A percentile compares a stretch with the other conserved stretches of the same genome.
phyloP scores from a whole-genome alignment of 1,284 basidiomycete species.

The Earliella scabrosa region DNA sequence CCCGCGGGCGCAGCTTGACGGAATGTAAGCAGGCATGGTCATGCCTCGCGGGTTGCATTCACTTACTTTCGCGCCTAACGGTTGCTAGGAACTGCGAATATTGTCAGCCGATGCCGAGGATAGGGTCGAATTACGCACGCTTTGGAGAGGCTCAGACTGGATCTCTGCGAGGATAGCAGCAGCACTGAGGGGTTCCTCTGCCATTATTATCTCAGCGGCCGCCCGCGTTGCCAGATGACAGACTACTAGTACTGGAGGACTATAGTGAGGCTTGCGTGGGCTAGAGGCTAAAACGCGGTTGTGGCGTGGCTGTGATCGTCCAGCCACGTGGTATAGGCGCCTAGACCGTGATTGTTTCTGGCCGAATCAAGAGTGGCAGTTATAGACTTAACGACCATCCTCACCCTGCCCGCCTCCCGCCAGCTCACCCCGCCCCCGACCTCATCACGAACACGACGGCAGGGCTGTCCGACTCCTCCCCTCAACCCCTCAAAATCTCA shows the following conservation, averaged over 20 bases:
- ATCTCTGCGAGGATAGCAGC: constrained; percentile 29
- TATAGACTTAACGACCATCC: constrained; percentile 24
- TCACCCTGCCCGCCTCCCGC: constrained; percentile 4
- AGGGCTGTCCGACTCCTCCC: constrained; percentile 15
- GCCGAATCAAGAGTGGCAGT: constrained; percentile 19
- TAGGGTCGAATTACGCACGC: constrained; percentile 36
- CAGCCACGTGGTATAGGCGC: constrained; percentile 18
- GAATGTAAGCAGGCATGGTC: background rate
- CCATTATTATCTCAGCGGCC: constrained; percentile 3
- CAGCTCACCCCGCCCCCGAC: constrained; percentile 16
- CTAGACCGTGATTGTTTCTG: constrained; percentile 23
- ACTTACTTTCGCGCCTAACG: constrained; percentile 37
- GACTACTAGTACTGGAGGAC: too few relatives aligned
- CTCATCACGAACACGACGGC: constrained; percentile 13
- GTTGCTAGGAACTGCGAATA: constrained; percentile 40
- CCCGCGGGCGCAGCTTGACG: constrained; percentile 30
- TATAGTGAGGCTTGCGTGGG: too few relatives aligned
- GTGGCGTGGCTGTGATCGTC: constrained; percentile 13
- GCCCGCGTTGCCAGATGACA: too few relatives aligned
- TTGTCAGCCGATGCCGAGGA: constrained; percentile 1
- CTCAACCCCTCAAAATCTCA: background rate
- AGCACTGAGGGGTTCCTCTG: constrained; percentile 16
- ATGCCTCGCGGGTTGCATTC: background rate
- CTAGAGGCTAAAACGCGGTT: too few relatives aligned
- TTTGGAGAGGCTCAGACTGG: constrained; percentile 49